A percentile compares a stretch with the other conserved stretches of the same genome.
phyloP scores from a whole-genome alignment of 345 rosid species.

The Kandelia obovata region DNA sequence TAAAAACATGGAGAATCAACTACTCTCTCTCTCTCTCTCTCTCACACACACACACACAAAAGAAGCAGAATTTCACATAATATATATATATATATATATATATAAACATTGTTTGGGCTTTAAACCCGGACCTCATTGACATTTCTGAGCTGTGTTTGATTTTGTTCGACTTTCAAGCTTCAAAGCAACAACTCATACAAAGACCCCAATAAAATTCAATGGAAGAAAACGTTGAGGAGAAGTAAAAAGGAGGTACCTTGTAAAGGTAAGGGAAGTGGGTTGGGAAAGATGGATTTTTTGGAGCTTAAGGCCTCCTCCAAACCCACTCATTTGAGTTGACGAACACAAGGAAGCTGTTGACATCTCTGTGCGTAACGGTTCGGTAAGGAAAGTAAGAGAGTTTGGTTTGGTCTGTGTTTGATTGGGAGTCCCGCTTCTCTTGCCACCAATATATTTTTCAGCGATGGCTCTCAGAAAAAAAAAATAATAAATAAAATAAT shows the following conservation, averaged over 20 bases:
- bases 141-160: too few species aligned
- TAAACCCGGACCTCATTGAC: too few species aligned
- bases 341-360: slow-evolving; percentile 56
- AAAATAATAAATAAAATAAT: neutral
- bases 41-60: too few species aligned
- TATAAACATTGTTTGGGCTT: neutral
- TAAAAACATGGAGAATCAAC: neutral
- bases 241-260: slow-evolving; percentile 35
- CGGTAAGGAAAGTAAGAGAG: slow-evolving; percentile 15
- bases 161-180: too few species aligned
- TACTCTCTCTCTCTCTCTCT: neutral
- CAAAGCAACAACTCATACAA: neutral
- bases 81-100: neutral
- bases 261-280: slow-evolving; percentile 36
- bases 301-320: slow-evolving; percentile 42
- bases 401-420: slow-evolving; percentile 6
- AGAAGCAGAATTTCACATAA: neutral
- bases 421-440: neutral
- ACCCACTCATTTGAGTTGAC: slow-evolving; percentile 55
- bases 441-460: slow-evolving; percentile 17
- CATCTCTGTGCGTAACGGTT: slow-evolving; percentile 31
- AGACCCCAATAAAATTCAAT: slow-evolving; percentile 10
- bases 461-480: slow-evolving; percentile 6
- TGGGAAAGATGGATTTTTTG: slow-evolving; percentile 32
- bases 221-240: neutral